Percentiles rank a stretch among this genome's conserved stretches.
Evolutionary conservation across 202 grass and related monocot species (phyloP).

Genomic region (Setaria italica): DNA sequence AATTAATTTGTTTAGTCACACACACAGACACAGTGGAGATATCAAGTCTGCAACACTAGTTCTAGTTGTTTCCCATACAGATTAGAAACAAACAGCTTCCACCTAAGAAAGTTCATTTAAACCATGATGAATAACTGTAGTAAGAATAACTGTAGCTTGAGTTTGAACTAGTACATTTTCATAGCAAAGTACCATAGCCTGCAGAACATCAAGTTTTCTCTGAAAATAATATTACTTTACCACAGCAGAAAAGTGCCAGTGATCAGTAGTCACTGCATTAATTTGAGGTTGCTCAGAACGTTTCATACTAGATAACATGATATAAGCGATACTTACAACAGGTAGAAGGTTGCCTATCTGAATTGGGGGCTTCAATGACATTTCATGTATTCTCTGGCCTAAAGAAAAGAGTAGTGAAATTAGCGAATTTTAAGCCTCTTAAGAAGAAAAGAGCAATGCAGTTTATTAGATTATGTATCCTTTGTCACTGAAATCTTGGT

Average conservation of each 20-base stretch:
- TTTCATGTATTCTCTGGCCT: conserved; percentile 91
- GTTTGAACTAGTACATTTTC: background rate
- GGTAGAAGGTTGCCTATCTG: conserved; percentile 61
- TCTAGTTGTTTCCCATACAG: background rate
- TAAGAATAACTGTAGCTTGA: background rate
- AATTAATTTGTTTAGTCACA: background rate
- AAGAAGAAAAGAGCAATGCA: conserved; percentile 41
- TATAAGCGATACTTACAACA: conserved; percentile 59
- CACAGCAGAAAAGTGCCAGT: background rate
- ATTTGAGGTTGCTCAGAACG: conserved; percentile 3
- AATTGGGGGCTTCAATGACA: conserved; percentile 80
- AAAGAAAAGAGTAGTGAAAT: conserved; percentile 42
- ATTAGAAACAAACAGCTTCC: background rate
- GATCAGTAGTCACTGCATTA: conserved; percentile 4
- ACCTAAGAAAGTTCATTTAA: background rate
- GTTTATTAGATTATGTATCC: background rate
- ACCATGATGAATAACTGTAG: background rate
- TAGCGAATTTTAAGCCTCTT: conserved; percentile 3
- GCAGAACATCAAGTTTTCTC: conserved; percentile 13
- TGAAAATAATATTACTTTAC: conserved; percentile 9
- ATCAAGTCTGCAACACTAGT: background rate
- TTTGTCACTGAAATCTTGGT: conserved; percentile 14
- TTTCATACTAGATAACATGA: conserved; percentile 1
- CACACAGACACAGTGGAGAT: background rate
- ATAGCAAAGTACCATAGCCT: background rate